Percentiles rank a stretch among this genome's conserved stretches.
phyloP scores from a whole-genome alignment of 2,329 filamentous ascomycete genomes.

The Bisporella sp. region DNA sequence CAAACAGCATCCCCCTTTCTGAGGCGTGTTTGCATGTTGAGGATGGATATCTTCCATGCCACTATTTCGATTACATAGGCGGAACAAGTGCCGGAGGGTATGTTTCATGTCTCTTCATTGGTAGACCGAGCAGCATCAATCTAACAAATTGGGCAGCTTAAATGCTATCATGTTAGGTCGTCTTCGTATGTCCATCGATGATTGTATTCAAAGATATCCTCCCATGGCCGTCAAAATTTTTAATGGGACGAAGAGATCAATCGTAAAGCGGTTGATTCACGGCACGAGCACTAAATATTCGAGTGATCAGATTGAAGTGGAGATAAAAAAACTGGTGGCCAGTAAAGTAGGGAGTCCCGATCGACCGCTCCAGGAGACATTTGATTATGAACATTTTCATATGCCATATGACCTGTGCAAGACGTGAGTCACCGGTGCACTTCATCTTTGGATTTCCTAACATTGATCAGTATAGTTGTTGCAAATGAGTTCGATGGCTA shows the following conservation, averaged over 20 bases:
- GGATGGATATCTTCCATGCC: not conserved
- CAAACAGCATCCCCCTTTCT: not conserved
- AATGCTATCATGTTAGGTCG: slow-evolving; percentile 41
- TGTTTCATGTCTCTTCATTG: not conserved
- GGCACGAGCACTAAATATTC: not conserved
- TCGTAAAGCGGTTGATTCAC: not conserved
- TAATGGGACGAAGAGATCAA: not conserved
- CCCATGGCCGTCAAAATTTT: not conserved
- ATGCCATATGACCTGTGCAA: not conserved
- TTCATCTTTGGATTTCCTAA: not conserved
- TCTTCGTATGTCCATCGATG: slow-evolving; percentile 36
- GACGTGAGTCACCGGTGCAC: not conserved
- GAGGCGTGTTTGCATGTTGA: not conserved
- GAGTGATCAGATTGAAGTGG: not conserved
- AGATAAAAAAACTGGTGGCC: not conserved
- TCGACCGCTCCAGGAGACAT: not conserved
- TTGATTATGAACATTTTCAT: slow-evolving; percentile 1
- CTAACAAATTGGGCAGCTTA: slow-evolving; percentile 26
- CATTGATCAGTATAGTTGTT: not conserved
- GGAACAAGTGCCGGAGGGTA: not conserved
- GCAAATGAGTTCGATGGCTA: not conserved
- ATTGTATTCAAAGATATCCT: slow-evolving; percentile 13
- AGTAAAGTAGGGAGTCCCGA: not conserved
- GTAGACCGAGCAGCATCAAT: not conserved
- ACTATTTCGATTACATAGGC: not conserved